Percentiles rank a stretch among this genome's conserved stretches.
phyloP scores from a whole-genome alignment of 768 basidiomycete genomes.

The Boletus insuetus region DNA sequence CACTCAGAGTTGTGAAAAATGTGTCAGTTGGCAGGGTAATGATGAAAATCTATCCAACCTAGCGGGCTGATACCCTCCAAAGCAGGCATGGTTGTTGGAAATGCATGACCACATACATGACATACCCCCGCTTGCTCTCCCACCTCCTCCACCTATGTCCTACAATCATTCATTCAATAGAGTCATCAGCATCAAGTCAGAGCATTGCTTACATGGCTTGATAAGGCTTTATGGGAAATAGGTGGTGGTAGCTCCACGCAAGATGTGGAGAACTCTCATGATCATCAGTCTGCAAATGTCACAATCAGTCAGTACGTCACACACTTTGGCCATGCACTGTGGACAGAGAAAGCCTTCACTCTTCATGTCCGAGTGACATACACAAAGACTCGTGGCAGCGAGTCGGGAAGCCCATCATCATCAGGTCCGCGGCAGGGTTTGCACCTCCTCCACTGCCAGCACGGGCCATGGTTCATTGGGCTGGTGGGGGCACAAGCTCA shows the following conservation, averaged over 20 bases:
- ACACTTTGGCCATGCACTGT: slow-evolving; percentile 87
- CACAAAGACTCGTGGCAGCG: slow-evolving; percentile 81
- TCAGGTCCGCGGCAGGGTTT: slow-evolving; percentile 80
- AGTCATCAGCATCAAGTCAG: not conserved
- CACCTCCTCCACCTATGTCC: slow-evolving; percentile 39
- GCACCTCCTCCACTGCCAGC: slow-evolving; percentile 40
- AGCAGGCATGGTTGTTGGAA: slow-evolving; percentile 46
- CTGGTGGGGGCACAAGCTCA: slow-evolving; percentile 93
- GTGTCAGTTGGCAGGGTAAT: no score
- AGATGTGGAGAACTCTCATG: slow-evolving; percentile 91
- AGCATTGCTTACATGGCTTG: slow-evolving; percentile 64
- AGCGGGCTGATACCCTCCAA: slow-evolving; percentile 76
- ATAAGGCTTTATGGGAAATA: slow-evolving; percentile 92
- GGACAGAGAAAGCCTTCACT: slow-evolving; percentile 95
- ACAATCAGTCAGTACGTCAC: slow-evolving; percentile 98
- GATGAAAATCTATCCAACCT: slow-evolving; percentile 43
- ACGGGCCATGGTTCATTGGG: slow-evolving; percentile 59
- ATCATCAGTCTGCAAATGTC: slow-evolving; percentile 97
- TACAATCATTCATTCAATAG: slow-evolving; percentile 21
- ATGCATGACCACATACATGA: slow-evolving; percentile 74
- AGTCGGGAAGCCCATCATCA: slow-evolving; percentile 99
- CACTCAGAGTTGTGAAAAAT: no score
- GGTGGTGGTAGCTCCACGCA: slow-evolving; percentile 90
- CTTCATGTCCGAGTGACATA: slow-evolving; percentile 90
- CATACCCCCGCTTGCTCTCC: slow-evolving; percentile 46